Evolutionary conservation across 345 rosid species (phyloP), one percentile per base, ranked within the genome.

Genomic region (Citrus sp.): DNA sequence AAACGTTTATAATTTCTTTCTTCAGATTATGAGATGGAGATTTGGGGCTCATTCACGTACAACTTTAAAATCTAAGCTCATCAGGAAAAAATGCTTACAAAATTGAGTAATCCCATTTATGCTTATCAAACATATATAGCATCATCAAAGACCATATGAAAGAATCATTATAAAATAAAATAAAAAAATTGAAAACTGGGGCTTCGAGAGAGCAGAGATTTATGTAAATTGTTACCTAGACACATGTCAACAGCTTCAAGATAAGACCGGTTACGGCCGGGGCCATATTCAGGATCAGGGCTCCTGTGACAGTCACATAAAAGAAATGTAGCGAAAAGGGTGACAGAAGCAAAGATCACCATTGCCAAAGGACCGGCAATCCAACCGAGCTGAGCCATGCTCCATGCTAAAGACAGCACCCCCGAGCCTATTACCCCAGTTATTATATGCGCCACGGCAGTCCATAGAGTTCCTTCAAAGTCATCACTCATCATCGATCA

Each of bases 341-440:
- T 85, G 61, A 90, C 37, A 1, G 78, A 84, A 0, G 97, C 90
- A 58, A 92, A 92, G 59, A 35, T 54, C 12, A 90, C 0, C 67
- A 91, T 73, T 56, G 80, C 56, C 8, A 81, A 7, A 12, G 98
- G 95, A 51, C 97, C 97, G 7, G 84, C 92, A 46, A 93, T 72
- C 97, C 98, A 92, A 7, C 95, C 98, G 0, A 92, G 88, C 79
- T 88, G 88, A 7, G 94, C 89, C 19, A 78, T 78, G 72, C 92
- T 84, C 97, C 97, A 93, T 25, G 97, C 93, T 7, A 93, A 85
- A 0, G 98, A 81, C 69, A 89, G 80, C n/a, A 85, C 89, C 12
- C 92, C 92, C 13, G 90, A 81, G 18, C 92, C 92, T 38, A 87
- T 89, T 24, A 89, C 88, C 24, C 81, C 92, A 16, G 92, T 87